Base-by-base conservation (phyloP, 192 early-diverging fungal genomes). In the Coemansia sp. region DNA sequence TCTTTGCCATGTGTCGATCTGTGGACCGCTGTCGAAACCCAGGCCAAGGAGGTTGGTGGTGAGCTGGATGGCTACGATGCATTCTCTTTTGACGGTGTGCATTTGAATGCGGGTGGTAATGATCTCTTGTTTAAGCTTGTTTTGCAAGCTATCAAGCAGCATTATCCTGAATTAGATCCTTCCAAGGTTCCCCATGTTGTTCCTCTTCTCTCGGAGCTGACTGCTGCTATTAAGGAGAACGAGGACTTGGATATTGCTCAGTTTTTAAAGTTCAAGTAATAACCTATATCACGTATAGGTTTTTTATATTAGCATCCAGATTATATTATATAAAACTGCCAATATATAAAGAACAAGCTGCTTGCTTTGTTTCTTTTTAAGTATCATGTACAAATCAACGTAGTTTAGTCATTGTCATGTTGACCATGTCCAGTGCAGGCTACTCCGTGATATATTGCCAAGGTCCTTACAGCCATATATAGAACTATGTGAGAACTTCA, bases 41-140 rank as follows among this genome's bases (percentile, higher is more conserved):
- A 12, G 7, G 61, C 38, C 11, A 43, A 34, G 7, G 46, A 33
- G 18, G 31, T 2, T 3, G 41, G 5, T 11, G 16, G 31, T 0
- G 50, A 64, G 43, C 49, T 62, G 40, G 73, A 67, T 8, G 68
- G 71, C 8, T 74, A 74, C 20, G 77, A 71, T 12, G 47, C 49
- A 16, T 79, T 50, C 34, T 15, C 62, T 50, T 60, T 20, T 20
- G 81, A 84, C 31, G 81, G 74, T 1, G 57, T 84, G 41, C 81
- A 84, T 27, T 61, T 84, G 7, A 84, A 74, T 41, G 71, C 52
- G 22, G 64, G 53, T n/a, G 81, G 81, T 16, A 84, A 84, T 44
- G 64, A 75, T 18, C 40, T 84, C 13, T 39, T 84, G 57, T 75
- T 76, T 44, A 29, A 10, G 6, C 53, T 75, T 27, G 20, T 84